Conservation (phyloP, 345 rosid species). For the Salix purpurea region DNA sequence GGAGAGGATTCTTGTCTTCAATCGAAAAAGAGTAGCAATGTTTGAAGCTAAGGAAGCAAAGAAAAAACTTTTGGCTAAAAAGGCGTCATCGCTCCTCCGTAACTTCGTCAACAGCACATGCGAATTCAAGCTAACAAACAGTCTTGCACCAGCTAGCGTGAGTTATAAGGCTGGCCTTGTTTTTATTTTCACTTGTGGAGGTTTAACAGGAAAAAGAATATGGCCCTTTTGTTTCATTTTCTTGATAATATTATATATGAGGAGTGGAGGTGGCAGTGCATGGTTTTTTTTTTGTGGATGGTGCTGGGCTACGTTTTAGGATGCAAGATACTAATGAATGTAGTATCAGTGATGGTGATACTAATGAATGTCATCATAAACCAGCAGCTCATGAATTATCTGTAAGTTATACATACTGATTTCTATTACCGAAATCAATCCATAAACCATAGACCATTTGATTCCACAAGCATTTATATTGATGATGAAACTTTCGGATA, state of each 20-base stretch:
- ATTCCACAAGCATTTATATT: too few relatives aligned
- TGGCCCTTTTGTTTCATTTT: neutral
- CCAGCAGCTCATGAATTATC: slow-evolving; percentile 1
- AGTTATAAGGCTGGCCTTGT: too few relatives aligned
- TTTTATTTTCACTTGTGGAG: neutral
- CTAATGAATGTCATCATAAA: slow-evolving; percentile 20
- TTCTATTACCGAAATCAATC: too few relatives aligned
- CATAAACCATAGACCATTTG: too few relatives aligned
- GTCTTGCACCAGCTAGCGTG: too few relatives aligned
- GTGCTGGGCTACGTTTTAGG: slow-evolving; percentile 44
- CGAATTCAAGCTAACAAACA: too few relatives aligned
- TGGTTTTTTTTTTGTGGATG: slow-evolving; percentile 21
- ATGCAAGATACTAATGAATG: slow-evolving; percentile 21
- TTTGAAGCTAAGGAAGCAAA: slow-evolving; percentile 66
- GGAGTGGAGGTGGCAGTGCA: slow-evolving; percentile 20
- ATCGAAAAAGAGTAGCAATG: slow-evolving; percentile 57
- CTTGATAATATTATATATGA: slow-evolving; percentile 13
- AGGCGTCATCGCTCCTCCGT: too few relatives aligned
- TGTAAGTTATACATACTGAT: too few relatives aligned
- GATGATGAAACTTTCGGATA: too few relatives aligned
- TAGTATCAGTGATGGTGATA: slow-evolving; percentile 20
- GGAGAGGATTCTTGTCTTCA: slow-evolving; percentile 45
- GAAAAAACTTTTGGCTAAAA: too few relatives aligned
- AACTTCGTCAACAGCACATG: too few relatives aligned
- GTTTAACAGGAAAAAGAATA: neutral